Base-by-base conservation (phyloP, 345 rosid genomes). In the Kandelia obovata region DNA sequence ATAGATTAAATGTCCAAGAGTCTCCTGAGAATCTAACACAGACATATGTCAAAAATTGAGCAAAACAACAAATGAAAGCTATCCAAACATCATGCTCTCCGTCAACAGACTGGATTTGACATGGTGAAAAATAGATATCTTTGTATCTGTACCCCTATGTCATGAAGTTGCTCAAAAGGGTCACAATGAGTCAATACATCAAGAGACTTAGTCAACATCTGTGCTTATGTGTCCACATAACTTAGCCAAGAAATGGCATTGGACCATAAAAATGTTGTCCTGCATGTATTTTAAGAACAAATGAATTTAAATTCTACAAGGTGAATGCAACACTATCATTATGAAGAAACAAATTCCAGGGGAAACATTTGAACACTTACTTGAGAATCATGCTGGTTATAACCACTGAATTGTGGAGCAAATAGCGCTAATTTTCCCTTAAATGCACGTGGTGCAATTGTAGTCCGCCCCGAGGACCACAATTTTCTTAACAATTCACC, bases 381-480 rank as follows among this genome's bases (percentile, higher is more conserved):
- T 77, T 94, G 98, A 78, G 96, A 94, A 88, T 94, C 98, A 71
- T 94, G 97, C 82, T 94, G 98, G 76, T 91, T 91, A 75, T 89
- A 89, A 70, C 98, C 98, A 73, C 96, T 87, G 75, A 94, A 94
- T n/a, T 89, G 98, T 15, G 98, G 96, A 77, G 97, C 96, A 81
- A 94, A 94, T 64, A 84, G 88, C 37, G 90, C 83, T 74, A 94
- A 85, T 79, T 87, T 91, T 68, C 92, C 85, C 78, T 94, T 94
- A 61, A 94, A 91, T 28, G 66, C 78, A 53, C 93, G 89, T 28
- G 98, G 98, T 20, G 89, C 87, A 75, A 91, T 62, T 62, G 88
- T 52, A 32, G 77, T 81, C 62, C 75, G 71, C 65, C 92, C 97
- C 5, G 90, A 78, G 55, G 93, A 87, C 97, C 98, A 94, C 69